Evolutionary conservation across 208 protist genomes (phyloP), one percentile per base, ranked within the genome.

Genomic region (Trypanosoma lewisi): DNA sequence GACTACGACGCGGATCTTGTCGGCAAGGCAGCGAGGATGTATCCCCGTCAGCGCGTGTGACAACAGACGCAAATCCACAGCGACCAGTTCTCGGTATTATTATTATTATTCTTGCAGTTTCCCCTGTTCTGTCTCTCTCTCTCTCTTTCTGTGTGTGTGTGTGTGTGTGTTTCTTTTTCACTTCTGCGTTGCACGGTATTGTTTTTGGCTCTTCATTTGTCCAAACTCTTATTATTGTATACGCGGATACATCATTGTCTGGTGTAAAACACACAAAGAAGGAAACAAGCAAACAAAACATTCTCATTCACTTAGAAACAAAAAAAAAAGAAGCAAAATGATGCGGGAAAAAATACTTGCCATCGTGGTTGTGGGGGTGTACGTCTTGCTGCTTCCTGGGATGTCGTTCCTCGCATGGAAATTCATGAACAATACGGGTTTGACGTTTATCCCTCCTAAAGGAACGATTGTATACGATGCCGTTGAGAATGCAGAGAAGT

Each of bases 1-100:
- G 79, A 92, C 63, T 87, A 92, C 59, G 77, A 92, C 51, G 67
- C 68, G 16, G 73, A 80, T 45, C 14, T 75, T 16, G 44, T 87
- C n/a, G 80, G 81, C 1, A 48, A 44, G 27, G 63, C 78, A 12
- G 66, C 49, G 9, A 17, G 66, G 31, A n/a, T 44, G 9, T 21
- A 61, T 25, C 57, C 66, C 5, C 51, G 33, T 14, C 27, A 30
- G 28, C 55, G 50, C 60, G 2, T 49, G 41, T 65, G 50, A 52
- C 2, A 4, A 39, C 8, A 12, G 17, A 41, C 7, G 44, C 7
- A 49, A 5, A 49, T 8, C 12, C 16, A 7, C 9, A 25, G 5
- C 7, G n/a, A 49, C 5, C 21, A 23, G 44, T 49, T 49, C 21
- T 42, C 19, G 27, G 1, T 19, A 44, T 55, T 33, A 55, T 33